Conservation (phyloP, 768 basidiomycete species). For the Agaricus blazei region DNA sequence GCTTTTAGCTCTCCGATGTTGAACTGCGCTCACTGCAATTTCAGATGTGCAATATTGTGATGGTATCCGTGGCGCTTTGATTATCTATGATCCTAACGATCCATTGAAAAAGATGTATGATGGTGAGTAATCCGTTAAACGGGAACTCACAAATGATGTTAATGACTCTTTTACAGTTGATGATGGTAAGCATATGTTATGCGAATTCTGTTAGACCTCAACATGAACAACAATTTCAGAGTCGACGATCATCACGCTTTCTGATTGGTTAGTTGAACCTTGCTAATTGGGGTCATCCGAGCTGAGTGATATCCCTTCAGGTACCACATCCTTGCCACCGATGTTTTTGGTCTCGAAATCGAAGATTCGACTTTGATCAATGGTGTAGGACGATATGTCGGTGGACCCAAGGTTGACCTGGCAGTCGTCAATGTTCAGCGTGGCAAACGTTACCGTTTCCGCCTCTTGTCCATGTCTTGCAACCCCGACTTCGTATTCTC, state of each 20-base stretch:
- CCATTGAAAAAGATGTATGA: constrained; percentile 18
- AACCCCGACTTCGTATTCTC: constrained; percentile 34
- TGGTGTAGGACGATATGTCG: constrained; percentile 30
- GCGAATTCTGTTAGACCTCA: constrained; percentile 15
- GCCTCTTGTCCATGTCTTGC: constrained; percentile 20
- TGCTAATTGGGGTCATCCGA: not conserved
- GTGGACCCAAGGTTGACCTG: constrained; percentile 25
- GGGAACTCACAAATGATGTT: not conserved
- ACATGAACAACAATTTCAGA: constrained; percentile 24
- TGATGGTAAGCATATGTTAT: constrained; percentile 25
- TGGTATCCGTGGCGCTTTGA: constrained; percentile 36
- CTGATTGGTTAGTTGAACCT: constrained; percentile 27
- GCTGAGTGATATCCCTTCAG: constrained; percentile 4
- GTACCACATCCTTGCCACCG: constrained; percentile 19
- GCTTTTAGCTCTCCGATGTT: not conserved
- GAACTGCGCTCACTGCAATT: not conserved
- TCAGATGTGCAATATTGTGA: constrained; percentile 39
- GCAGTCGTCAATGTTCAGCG: constrained; percentile 28
- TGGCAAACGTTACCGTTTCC: constrained; percentile 27
- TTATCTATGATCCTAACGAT: constrained; percentile 25
- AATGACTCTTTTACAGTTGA: constrained; percentile 18
- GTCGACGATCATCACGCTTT: constrained; percentile 33
- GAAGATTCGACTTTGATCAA: constrained; percentile 32
- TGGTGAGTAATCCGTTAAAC: constrained; percentile 1
- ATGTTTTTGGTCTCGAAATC: constrained; percentile 15